Conservation (phyloP, 345 rosid species). For the Litchi chinensis region DNA sequence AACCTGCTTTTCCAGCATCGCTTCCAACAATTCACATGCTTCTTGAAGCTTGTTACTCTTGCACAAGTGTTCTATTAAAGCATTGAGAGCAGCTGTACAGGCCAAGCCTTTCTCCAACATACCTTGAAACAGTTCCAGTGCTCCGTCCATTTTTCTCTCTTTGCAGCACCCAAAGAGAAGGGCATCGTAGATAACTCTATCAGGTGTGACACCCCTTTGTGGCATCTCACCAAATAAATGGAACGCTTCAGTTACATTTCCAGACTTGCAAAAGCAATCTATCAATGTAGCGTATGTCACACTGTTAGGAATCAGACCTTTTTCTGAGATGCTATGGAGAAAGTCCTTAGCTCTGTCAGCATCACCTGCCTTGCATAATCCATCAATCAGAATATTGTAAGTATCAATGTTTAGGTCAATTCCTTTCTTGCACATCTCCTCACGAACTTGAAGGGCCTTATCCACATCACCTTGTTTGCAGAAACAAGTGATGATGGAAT, state of each 20-base stretch:
- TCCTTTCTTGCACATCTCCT: constrained; percentile 30
- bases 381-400: constrained; percentile 31
- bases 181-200: constrained; percentile 17
- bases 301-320: constrained; percentile 27
- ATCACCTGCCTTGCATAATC: constrained; percentile 30
- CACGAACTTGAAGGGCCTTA: constrained; percentile 26
- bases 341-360: constrained; percentile 25
- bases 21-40: constrained; percentile 27
- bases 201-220: constrained; percentile 26
- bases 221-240: constrained; percentile 27
- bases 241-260: constrained; percentile 17
- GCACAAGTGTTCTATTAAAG: constrained; percentile 26
- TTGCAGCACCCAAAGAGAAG: constrained; percentile 31
- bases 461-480: constrained; percentile 33
- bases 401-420: constrained; percentile 33
- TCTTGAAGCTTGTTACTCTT: constrained; percentile 24
- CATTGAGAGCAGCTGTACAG: constrained; percentile 25
- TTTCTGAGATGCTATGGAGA: constrained; percentile 29
- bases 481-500: constrained; percentile 29
- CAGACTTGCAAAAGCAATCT: constrained; percentile 34
- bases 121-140: constrained; percentile 18
- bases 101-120: constrained; percentile 29
- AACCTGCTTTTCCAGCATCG: constrained; percentile 27
- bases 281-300: constrained; percentile 22
- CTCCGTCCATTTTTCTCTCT: constrained; percentile 23